Base-by-base conservation (phyloP, 2,329 filamentous ascomycete genomes). In the Helotiales sp. region DNA sequence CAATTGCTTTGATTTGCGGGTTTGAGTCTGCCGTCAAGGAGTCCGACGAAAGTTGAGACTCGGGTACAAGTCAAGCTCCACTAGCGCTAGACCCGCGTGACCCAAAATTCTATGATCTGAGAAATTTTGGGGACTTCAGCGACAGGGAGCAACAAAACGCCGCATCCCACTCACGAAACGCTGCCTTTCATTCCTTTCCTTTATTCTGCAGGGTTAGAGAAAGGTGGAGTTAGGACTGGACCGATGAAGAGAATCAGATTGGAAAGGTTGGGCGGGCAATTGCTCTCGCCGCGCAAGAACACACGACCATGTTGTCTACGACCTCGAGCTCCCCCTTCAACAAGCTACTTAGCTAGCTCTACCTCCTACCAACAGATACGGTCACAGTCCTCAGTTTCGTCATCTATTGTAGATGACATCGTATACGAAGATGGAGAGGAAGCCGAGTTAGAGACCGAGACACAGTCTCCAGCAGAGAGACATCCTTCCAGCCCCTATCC, bases 191-290 rank as follows among this genome's bases (percentile, higher is more conserved):
- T 61, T 22, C 28, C 50, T 61, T 61, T 64, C 43, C 45, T 61
- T 65, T 66, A 20, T 40, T 26, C 65, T 64, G 45, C 65, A 57
- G 61, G 59, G 61, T 22, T 45, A 34, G 61, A 69, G 62, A 67
- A 71, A 70, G 69, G 69, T 70, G 69, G 64, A 60, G 62, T 57
- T 11, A 65, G 61, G 30, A 55, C 30, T 37, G 52, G 63, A 66
- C 68, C 63, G 74, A 89, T 89, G 86, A 88, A 87, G 83, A 85
- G 86, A 80, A 81, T 89, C 84, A 82, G 85, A 75, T 77, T 88
- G 76, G 83, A 85, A 74, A 82, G 84, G 82, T 86, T 86, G 82
- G 84, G 86, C 76, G 82, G 83, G 77, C 87, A 87, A 82, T 81
- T 86, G 81, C 84, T 88, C 77, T 82, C 80, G 43, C 68, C 72